Evolutionary conservation across 176 grass and related monocot genomes (phyloP).

Genomic region (Rhynchospora pubera): DNA sequence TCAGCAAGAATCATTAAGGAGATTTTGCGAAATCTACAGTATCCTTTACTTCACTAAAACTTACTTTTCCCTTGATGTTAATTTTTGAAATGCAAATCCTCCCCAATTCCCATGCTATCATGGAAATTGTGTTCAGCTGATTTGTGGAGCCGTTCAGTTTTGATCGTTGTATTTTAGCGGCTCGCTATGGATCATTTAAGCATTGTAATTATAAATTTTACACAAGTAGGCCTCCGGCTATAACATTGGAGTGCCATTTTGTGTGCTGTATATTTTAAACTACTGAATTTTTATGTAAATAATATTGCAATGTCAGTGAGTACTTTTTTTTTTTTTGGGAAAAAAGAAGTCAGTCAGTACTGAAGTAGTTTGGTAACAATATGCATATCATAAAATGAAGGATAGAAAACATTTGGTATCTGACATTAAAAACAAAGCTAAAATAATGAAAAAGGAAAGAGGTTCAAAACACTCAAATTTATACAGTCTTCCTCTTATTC

Average conservation of each 20-base stretch:
- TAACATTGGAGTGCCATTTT: background rate
- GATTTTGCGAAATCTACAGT: conserved; percentile 42
- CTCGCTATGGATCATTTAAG: background rate
- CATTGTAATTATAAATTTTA: conserved; percentile 4
- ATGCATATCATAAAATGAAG: background rate
- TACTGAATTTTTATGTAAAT: too few species aligned
- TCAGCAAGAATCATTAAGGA: conserved; percentile 16
- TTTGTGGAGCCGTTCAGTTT: conserved; percentile 41
- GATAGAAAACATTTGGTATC: background rate
- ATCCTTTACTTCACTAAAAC: conserved; percentile 31
- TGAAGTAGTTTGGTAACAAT: background rate
- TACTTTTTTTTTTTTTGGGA: too few species aligned
- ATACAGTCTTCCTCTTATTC: conserved; percentile 8
- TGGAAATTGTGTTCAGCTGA: conserved; percentile 50
- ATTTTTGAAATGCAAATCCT: conserved; percentile 35
- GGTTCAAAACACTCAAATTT: background rate
- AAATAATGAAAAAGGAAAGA: background rate
- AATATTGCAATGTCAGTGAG: too few species aligned
- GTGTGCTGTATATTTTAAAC: background rate
- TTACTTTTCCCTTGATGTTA: conserved; percentile 6
- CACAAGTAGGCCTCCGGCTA: background rate
- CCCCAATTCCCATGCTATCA: conserved; percentile 34
- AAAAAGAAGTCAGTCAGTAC: background rate
- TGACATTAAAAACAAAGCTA: background rate
- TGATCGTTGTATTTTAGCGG: conserved; percentile 23